phyloP scores from a whole-genome alignment of 192 early-diverging fungal genomes.

The Dissophora globulifera region DNA sequence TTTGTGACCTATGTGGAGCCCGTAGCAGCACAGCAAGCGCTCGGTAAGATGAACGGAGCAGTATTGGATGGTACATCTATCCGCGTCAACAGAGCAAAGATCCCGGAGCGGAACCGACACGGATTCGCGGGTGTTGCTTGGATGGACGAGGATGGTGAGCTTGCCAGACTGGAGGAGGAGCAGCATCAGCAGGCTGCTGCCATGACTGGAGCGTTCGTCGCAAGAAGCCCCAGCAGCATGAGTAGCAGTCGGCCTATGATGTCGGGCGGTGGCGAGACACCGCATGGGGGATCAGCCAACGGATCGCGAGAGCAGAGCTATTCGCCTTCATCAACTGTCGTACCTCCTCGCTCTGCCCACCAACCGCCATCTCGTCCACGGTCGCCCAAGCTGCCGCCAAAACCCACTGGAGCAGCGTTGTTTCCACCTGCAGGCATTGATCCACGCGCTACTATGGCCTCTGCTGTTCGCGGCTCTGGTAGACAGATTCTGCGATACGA shows the following conservation, averaged over 20 bases:
- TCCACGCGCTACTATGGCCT: conserved; percentile 18
- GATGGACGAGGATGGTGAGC: conserved; percentile 60
- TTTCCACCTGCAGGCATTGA: conserved; percentile 29
- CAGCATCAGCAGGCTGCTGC: conserved; percentile 52
- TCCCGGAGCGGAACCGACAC: conserved; percentile 62
- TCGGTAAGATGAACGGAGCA: conserved; percentile 51
- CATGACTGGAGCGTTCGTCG: conserved; percentile 28
- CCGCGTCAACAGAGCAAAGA: conserved; percentile 60
- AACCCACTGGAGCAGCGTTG: conserved; percentile 26
- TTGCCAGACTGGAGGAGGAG: conserved; percentile 46
- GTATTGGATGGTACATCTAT: conserved; percentile 19
- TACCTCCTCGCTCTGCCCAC: conserved; percentile 9
- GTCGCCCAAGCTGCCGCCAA: conserved; percentile 28
- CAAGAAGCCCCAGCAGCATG: not conserved
- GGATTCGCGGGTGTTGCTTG: conserved; percentile 65
- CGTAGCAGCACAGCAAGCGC: conserved; percentile 47
- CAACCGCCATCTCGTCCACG: conserved; percentile 34
- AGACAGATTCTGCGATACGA: conserved; percentile 40
- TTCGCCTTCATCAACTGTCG: too few relatives aligned
- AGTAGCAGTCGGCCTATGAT: too few relatives aligned
- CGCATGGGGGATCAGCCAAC: not conserved
- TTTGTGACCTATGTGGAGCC: conserved; percentile 57
- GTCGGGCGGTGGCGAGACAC: not conserved
- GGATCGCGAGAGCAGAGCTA: not conserved
- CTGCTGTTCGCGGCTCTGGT: conserved; percentile 1